Conservation (phyloP, 1,284 basidiomycete genomes). For the Phellopilus nigrolimitatus region DNA sequence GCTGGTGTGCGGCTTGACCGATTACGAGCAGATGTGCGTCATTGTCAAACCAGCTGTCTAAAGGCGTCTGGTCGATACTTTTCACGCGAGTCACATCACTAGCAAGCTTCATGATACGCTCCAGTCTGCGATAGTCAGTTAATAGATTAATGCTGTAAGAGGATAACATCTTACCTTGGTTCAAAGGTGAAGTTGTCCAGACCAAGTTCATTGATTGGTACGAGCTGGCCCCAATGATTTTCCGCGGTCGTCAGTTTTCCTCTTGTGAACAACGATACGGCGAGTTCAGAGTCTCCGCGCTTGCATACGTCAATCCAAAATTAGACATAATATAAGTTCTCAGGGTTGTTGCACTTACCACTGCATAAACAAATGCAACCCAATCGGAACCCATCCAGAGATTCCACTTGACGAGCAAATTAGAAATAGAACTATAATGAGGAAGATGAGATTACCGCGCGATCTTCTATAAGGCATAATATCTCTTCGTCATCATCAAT, state of each 20-base stretch:
- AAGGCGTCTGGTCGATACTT: neutral
- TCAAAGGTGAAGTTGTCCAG: neutral
- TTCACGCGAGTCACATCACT: neutral
- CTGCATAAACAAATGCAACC: neutral
- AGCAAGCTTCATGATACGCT: conserved; percentile 1
- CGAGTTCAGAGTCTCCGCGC: neutral
- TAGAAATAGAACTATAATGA: neutral
- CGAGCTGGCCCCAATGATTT: neutral
- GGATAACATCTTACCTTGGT: neutral
- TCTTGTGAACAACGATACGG: neutral
- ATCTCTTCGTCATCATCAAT: conserved; percentile 1
- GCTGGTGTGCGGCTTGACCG: conserved; percentile 45
- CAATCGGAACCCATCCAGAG: conserved; percentile 12
- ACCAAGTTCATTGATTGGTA: neutral
- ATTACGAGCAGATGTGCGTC: conserved; percentile 38
- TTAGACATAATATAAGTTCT: too few relatives aligned
- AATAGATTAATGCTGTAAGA: neutral
- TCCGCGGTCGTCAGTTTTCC: neutral
- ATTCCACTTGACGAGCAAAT: conserved; percentile 7
- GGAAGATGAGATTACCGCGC: neutral
- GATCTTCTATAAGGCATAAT: neutral
- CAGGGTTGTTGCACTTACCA: neutral
- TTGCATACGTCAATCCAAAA: neutral
- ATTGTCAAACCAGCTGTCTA: conserved; percentile 47
- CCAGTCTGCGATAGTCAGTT: neutral